A percentile compares a stretch with the other conserved stretches of the same genome.
Evolutionary conservation across 1,139 yeast genomes (phyloP).

Genomic region (Hemisphaericaspora subhashii): DNA sequence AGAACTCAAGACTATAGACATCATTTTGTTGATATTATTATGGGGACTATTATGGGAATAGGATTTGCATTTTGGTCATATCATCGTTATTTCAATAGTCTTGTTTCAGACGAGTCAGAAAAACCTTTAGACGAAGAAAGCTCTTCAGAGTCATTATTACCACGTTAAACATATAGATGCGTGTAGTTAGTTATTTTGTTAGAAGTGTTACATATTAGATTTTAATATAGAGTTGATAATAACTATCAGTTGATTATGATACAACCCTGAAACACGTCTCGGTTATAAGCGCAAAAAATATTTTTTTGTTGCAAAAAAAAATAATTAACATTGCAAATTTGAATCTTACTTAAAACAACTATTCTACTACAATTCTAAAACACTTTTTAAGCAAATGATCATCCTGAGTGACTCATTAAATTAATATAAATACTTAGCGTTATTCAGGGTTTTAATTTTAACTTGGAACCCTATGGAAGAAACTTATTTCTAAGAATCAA

Average conservation of each 20-base stretch:
- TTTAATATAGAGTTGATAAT: not conserved
- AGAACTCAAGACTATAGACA: constrained; percentile 77
- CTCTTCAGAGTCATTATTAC: constrained; percentile 9
- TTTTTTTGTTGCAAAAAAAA: not conserved
- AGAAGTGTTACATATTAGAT: not conserved
- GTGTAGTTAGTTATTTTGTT: too few relatives aligned
- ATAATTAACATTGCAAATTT: not conserved
- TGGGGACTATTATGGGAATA: constrained; percentile 50
- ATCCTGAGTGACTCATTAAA: not conserved
- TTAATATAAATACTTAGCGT: not conserved
- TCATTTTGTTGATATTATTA: constrained; percentile 64
- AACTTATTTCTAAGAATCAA: not conserved
- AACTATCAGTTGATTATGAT: not conserved
- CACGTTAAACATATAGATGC: constrained; percentile 6
- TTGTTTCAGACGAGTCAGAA: constrained; percentile 15
- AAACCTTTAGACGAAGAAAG: constrained; percentile 14
- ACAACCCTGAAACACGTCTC: not conserved
- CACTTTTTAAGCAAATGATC: not conserved
- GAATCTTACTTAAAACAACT: not conserved
- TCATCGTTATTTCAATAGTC: constrained; percentile 39
- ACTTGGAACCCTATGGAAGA: not conserved
- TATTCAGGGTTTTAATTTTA: not conserved
- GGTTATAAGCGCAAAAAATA: too few relatives aligned
- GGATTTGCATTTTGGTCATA: constrained; percentile 27
- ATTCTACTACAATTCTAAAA: not conserved